These are phyloP conservation scores for Mortierella sp. DNA, from an alignment of 371 early-diverging fungal genomes.

Conservation along the genomic window DNA sequence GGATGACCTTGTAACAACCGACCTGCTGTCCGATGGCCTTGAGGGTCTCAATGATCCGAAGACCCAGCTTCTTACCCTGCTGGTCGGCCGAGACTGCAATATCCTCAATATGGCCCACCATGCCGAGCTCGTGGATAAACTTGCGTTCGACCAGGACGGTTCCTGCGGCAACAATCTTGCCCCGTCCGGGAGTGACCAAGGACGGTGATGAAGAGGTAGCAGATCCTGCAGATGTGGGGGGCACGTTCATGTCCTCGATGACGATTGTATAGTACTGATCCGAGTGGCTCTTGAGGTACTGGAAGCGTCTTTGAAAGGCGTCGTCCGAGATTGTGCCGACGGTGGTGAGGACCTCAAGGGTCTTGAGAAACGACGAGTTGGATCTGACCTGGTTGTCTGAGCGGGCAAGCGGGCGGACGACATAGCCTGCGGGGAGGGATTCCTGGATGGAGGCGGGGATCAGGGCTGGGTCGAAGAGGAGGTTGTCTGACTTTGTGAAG, in stretches of 20 bases:
- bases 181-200: conserved; percentile 54
- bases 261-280: conserved; percentile 87
- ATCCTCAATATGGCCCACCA: conserved; percentile 92
- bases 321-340: conserved; percentile 46
- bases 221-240: conserved; percentile 31
- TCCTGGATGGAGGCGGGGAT: conserved; percentile 84
- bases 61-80: conserved; percentile 91
- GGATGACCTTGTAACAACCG: conserved; percentile 87
- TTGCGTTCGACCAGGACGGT: conserved; percentile 97
- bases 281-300: conserved; percentile 39
- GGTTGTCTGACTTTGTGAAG: conserved; percentile 48
- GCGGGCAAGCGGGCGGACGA: conserved; percentile 84
- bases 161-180: conserved; percentile 91
- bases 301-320: conserved; percentile 42
- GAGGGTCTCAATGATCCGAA: conserved; percentile 81
- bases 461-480: conserved; percentile 80
- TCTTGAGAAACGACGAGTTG: conserved; percentile 71
- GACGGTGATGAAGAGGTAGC: conserved; percentile 37
- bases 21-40: conserved; percentile 74
- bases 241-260: conserved; percentile 77
- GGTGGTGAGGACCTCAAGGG: conserved; percentile 55
- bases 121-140: conserved; percentile 91
- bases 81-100: conserved; percentile 94
- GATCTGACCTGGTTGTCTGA: conserved; percentile 76
- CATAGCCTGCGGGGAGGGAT: conserved; percentile 82